These are phyloP conservation scores for Solanum stenotomum DNA, from an alignment of 257 asterid species.

Conservation along the genomic window DNA sequence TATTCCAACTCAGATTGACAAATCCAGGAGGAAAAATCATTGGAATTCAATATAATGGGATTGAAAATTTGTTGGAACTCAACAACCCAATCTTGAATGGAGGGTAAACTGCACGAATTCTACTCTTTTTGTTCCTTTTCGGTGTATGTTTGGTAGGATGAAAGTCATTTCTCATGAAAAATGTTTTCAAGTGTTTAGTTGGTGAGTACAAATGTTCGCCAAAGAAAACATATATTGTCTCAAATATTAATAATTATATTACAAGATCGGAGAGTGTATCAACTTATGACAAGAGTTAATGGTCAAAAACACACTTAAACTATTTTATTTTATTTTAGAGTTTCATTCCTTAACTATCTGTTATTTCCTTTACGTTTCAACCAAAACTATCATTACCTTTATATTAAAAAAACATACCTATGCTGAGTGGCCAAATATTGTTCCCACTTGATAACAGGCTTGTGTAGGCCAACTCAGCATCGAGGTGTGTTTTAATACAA, in stretches of 20 bases:
- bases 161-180: not conserved
- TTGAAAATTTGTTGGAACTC: conserved; percentile 40
- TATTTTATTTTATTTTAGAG: not conserved
- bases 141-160: not conserved
- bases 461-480: not conserved
- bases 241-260: not conserved
- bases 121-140: not conserved
- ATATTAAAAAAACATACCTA: not conserved
- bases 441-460: not conserved
- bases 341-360: not conserved
- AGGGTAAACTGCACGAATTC: conserved; percentile 24
- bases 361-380: not conserved
- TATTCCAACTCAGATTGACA: conserved; percentile 31
- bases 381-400: not conserved
- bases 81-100: conserved; percentile 32
- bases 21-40: conserved; percentile 39
- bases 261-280: not conserved
- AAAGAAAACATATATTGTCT: not conserved
- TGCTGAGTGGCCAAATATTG: not conserved
- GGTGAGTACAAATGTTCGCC: not conserved
- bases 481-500: not conserved
- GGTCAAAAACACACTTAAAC: not conserved
- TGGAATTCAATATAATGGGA: conserved; percentile 33
- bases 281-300: not conserved
- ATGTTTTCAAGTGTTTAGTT: not conserved